These are phyloP conservation scores for Stentor roeselii DNA, from an alignment of 73 alveolate species.

Conservation along the genomic window DNA sequence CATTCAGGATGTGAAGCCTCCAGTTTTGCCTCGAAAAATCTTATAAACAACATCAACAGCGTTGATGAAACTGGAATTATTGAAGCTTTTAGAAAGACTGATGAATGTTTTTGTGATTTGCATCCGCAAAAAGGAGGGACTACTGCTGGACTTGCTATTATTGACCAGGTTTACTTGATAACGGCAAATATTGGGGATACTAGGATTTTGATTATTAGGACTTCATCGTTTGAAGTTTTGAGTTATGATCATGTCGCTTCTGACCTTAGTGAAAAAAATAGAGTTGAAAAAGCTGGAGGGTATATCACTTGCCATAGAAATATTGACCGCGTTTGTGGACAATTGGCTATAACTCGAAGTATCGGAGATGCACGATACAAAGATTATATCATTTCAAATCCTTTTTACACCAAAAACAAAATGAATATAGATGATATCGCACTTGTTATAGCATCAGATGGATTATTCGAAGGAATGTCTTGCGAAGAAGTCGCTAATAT, in stretches of 20 bases:
- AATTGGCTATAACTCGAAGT: neutral
- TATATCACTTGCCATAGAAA: neutral
- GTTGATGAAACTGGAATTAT: neutral
- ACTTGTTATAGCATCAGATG: neutral
- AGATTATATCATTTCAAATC: neutral
- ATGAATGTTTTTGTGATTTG: neutral
- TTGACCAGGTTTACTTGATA: neutral
- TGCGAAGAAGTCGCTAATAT: constrained; percentile 1
- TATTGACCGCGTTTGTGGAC: neutral
- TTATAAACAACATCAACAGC: neutral
- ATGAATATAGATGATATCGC: neutral
- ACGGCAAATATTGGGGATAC: constrained; percentile 7
- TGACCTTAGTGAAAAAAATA: neutral
- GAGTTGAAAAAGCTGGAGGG: constrained; percentile 20
- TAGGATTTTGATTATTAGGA: neutral
- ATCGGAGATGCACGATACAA: neutral
- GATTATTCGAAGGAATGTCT: neutral
- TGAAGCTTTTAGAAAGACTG: neutral
- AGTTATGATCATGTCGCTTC: neutral
- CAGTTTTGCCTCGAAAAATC: neutral
- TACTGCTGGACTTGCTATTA: neutral
- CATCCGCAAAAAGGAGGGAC: neutral
- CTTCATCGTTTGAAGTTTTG: neutral
- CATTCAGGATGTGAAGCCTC: neutral
- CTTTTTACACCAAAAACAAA: neutral